Evolutionary conservation across 768 basidiomycete species (phyloP), one percentile per base, ranked within the genome.

Genomic region (Macrolepiota fuliginosa): DNA sequence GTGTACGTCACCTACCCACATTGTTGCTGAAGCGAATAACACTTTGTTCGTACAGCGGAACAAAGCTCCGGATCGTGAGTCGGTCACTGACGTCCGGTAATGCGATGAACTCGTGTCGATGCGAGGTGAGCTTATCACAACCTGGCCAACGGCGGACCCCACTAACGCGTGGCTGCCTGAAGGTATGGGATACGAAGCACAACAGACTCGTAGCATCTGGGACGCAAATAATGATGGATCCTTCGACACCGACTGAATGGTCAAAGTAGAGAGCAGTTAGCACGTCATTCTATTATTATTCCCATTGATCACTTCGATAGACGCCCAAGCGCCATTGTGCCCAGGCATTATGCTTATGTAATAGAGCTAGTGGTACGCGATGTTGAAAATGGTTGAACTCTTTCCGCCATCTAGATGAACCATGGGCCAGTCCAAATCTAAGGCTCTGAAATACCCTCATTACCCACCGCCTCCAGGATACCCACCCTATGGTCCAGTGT

Each of bases 1-100:
- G 56, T 72, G 84, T 76, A 64, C 49, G 78, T 72, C 15, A 51
- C 9, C 19, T 42, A 42, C 36, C 5, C 46, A 9, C 54, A 37
- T 27, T 35, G 13, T 50, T 29, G 11, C 50, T 6, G 13, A 24
- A 24, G 29, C 17, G 27, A 36, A 61, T 32, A 42, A 32, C n/a
- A 37, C 6, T 24, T 24, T 13, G 4, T n/a, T 35, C 3, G 3
- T 32, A 27, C 55, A 83, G 83, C 36, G 81, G 81, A 1, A 74
- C 80, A 45, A 76, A 65, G 46, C 71, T 85, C 24, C 73, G 74
- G 46, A 65, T 72, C 5, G 54, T 70, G 12, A 72, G 60, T 45
- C 65, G 70, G n/a, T 70, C 69, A 2, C 56, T 73, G n/a, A 61
- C 66, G 7, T 49, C 64, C 15, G 61, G 62, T 0, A 37, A 56